Base-by-base conservation (phyloP, 352 stramenopile genomes). In the Pythium phragmiticola region DNA sequence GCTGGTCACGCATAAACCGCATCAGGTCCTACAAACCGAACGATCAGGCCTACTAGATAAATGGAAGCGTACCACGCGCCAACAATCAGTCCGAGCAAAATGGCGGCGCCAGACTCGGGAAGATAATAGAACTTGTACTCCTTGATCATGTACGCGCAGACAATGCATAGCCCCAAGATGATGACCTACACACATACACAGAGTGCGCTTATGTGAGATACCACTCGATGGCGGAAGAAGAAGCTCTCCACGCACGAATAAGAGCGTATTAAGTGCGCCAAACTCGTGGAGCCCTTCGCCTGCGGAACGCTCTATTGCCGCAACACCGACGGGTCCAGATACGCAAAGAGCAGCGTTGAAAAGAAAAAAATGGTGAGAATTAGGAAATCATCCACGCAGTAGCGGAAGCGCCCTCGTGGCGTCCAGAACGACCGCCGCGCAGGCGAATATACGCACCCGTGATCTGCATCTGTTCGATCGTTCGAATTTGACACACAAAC, bases 121-220 rank as follows among this genome's bases (percentile, higher is more conserved):
- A 98, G 65, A 67, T 96, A 96, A 60, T 95, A 96, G 66, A 97
- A 95, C 33, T 76, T 74, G 69, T 96, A 91, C 70, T 96, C 78
- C 61, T 95, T 93, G 74, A 97, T 94, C 57, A 98, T 60, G 66
- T 97, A 97, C 41, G 87, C 89, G 66, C 74, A 90, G 48, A 97
- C 78, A 57, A 97, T 95, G 83, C 88, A 97, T 13, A 97, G 69
- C 16, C 85, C 85, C 13, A 98, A 73, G 48, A 98, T 82, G 53
- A 95, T 80, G 48, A 97, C 78, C 77, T 89, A n/a, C 11, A 5
- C 21, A 21, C 37, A 42, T 4, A 9, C 14, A 42, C 37, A 50
- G 7, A 50, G 17, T 19, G 21, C n/a, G 45, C 17, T 12, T 50
- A 17, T 4, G 45, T 13, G 45, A 50, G 9, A 17, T 17, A 42